Percentiles rank a stretch among this genome's conserved stretches.
Conservation (phyloP, 148 eudicot genomes). For the Agrostemma githago region DNA sequence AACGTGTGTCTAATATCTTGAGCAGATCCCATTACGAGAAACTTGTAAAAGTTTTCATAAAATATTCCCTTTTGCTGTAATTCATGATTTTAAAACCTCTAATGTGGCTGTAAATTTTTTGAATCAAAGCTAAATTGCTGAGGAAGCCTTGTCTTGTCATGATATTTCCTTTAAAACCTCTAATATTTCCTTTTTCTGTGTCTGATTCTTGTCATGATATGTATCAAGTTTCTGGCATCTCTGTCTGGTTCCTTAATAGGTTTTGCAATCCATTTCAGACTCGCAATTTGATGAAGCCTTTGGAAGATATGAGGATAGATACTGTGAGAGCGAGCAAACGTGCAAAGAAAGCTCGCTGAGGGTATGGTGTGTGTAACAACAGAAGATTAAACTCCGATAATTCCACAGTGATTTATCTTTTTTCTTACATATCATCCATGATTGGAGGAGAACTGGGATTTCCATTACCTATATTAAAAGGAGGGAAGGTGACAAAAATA, state of each 20-base stretch:
- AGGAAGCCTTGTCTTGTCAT: not conserved
- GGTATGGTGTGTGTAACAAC: conserved; percentile 2
- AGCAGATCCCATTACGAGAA: not conserved
- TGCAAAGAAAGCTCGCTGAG: conserved; percentile 44
- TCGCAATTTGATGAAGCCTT: conserved; percentile 27
- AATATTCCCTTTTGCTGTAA: not conserved
- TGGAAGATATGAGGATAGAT: conserved; percentile 49
- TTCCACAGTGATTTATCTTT: not conserved
- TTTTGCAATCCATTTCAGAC: conserved; percentile 28
- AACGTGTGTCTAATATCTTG: not conserved
- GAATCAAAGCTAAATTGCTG: not conserved
- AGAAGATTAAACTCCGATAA: not conserved
- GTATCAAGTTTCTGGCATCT: not conserved
- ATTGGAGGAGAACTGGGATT: not conserved
- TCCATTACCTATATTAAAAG: no score
- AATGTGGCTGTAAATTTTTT: not conserved
- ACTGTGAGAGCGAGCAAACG: conserved; percentile 55
- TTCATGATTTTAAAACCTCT: not conserved
- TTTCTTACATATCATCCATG: not conserved
- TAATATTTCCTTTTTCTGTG: no score
- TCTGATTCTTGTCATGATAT: conserved; percentile 3
- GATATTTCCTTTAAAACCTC: no score
- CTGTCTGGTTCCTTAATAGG: not conserved
- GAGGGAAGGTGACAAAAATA: no score
- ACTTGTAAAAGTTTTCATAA: not conserved